A percentile compares a stretch with the other conserved stretches of the same genome.
These are phyloP conservation scores for Ilex aquifolium DNA, from an alignment of 257 asterid species.

Conservation along the genomic window DNA sequence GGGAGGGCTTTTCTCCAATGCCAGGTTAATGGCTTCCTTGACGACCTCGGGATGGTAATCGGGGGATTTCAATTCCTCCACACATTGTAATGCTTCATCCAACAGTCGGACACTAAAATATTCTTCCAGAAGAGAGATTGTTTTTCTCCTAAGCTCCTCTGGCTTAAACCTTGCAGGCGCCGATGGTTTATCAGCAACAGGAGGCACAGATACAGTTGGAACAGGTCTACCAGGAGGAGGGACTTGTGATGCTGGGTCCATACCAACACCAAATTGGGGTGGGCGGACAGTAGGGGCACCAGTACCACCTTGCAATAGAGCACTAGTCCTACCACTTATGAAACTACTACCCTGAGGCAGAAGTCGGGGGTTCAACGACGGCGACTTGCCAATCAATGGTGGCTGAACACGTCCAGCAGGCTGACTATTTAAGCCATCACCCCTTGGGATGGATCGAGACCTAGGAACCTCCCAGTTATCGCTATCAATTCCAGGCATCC, in stretches of 20 bases:
- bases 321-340: slow-evolving; percentile 54
- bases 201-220: slow-evolving; percentile 21
- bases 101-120: slow-evolving; percentile 56
- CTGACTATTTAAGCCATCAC: slow-evolving; percentile 44
- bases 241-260: slow-evolving; percentile 34
- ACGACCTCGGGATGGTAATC: slow-evolving; percentile 69
- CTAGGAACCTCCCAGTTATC: slow-evolving; percentile 85
- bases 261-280: slow-evolving; percentile 22
- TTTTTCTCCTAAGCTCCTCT: slow-evolving; percentile 57
- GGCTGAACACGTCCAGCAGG: slow-evolving; percentile 49
- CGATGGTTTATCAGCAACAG: slow-evolving; percentile 33
- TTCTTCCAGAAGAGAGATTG: slow-evolving; percentile 64
- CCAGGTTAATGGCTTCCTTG: slow-evolving; percentile 62
- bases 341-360: slow-evolving; percentile 67
- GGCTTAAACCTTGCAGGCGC: slow-evolving; percentile 29
- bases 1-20: slow-evolving; percentile 77
- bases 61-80: slow-evolving; percentile 77
- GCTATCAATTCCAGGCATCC: slow-evolving; percentile 64
- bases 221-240: slow-evolving; percentile 31
- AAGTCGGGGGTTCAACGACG: slow-evolving; percentile 44
- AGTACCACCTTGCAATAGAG: slow-evolving; percentile 64
- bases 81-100: slow-evolving; percentile 79
- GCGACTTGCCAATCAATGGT: slow-evolving; percentile 47
- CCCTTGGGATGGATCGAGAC: slow-evolving; percentile 74
- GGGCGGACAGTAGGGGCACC: slow-evolving; percentile 38